A percentile compares a stretch with the other conserved stretches of the same genome.
Conservation (phyloP, 2,329 filamentous ascomycete genomes). For the Penicillium sclerotiorum region DNA sequence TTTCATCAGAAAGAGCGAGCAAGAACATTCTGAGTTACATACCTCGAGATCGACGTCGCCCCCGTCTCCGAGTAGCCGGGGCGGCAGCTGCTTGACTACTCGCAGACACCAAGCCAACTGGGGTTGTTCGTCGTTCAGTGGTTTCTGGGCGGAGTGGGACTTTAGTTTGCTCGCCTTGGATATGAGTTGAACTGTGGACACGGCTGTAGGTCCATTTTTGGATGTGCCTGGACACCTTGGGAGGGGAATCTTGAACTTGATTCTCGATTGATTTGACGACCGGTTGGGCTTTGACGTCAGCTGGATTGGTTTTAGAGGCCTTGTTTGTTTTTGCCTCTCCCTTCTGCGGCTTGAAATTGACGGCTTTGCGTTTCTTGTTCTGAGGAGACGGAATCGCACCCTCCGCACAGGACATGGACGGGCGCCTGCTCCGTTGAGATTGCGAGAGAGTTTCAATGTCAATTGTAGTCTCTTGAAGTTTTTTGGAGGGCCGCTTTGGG, state of each 20-base stretch:
- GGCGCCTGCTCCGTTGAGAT: too few relatives aligned
- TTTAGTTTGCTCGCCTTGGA: conserved; percentile 9
- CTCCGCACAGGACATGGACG: too few relatives aligned
- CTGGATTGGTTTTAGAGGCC: background rate
- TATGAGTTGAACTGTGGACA: conserved; percentile 18
- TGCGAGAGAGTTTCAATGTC: background rate
- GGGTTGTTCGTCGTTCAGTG: conserved; percentile 30
- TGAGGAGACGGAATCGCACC: background rate
- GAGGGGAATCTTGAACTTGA: background rate
- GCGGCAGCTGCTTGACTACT: conserved; percentile 21
- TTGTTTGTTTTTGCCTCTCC: background rate
- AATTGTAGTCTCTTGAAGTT: background rate
- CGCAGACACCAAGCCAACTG: conserved; percentile 33
- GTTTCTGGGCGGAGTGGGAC: background rate
- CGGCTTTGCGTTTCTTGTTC: conserved; percentile 25
- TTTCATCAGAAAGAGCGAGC: background rate
- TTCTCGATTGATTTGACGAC: background rate
- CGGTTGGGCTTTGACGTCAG: background rate
- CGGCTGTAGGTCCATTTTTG: conserved; percentile 28
- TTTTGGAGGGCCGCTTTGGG: background rate
- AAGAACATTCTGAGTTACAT: conserved; percentile 2
- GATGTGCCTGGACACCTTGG: conserved; percentile 17
- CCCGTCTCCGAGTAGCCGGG: conserved; percentile 17
- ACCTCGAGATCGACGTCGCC: conserved; percentile 33
- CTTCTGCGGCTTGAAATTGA: conserved; percentile 24